phyloP scores from a whole-genome alignment of 768 basidiomycete genomes.

The Boletales sp. region DNA sequence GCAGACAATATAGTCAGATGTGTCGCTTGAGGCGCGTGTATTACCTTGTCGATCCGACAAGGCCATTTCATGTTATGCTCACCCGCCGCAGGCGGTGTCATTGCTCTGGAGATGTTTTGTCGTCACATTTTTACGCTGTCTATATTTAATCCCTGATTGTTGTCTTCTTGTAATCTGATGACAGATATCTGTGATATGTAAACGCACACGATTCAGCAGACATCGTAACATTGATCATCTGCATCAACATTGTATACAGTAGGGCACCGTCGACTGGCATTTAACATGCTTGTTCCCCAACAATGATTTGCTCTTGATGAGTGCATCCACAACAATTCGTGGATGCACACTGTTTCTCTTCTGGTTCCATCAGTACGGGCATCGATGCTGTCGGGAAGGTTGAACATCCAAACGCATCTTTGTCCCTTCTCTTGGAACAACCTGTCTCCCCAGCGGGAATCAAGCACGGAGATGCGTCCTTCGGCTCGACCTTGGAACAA shows the following conservation, averaged over 20 bases:
- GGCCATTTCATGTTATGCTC: background rate
- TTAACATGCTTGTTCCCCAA: constrained; percentile 1
- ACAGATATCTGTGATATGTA: constrained; percentile 8
- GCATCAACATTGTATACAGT: background rate
- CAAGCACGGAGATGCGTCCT: background rate
- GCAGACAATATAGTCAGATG: background rate
- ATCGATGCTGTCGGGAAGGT: too few species aligned
- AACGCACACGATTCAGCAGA: background rate
- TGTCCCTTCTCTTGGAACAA: constrained; percentile 32
- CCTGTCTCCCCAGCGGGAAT: too few species aligned
- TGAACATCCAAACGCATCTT: constrained; percentile 35
- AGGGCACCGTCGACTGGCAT: background rate
- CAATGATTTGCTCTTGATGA: background rate
- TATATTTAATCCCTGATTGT: constrained; percentile 1
- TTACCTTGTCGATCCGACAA: background rate
- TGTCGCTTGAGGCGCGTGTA: constrained; percentile 4
- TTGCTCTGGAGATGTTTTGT: constrained; percentile 1
- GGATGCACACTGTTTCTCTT: background rate
- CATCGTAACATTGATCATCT: background rate
- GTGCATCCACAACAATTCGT: constrained; percentile 2
- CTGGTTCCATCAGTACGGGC: background rate
- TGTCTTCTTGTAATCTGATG: constrained; percentile 7
- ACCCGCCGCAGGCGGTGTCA: background rate
- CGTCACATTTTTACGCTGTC: background rate
- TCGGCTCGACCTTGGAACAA: background rate